A percentile compares a stretch with the other conserved stretches of the same genome.
phyloP scores from a whole-genome alignment of 2,329 filamentous ascomycete genomes.

The Zymoseptoria crescenta region DNA sequence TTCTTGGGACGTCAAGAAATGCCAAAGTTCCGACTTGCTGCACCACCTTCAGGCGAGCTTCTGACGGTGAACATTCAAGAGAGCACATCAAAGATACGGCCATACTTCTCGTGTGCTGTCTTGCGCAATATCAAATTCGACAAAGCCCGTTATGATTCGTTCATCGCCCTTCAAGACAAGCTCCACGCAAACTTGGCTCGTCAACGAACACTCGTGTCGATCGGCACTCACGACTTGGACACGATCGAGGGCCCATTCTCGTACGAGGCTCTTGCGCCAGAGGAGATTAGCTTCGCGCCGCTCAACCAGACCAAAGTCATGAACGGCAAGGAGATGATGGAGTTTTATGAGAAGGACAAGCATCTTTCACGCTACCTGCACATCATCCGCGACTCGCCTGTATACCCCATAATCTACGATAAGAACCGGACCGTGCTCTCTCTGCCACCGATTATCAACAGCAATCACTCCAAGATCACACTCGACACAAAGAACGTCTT shows the following conservation, averaged over 20 bases:
- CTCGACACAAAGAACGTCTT: constrained; percentile 87
- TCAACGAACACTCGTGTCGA: constrained; percentile 87
- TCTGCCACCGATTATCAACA: constrained; percentile 94
- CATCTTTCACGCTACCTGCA: constrained; percentile 83
- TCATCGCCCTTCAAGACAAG: constrained; percentile 97
- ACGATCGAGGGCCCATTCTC: constrained; percentile 91
- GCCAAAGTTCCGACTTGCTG: constrained; percentile 70
- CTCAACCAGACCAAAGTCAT: constrained; percentile 88
- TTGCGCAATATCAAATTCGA: constrained; percentile 88
- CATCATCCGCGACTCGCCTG: constrained; percentile 87
- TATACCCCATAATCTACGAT: constrained; percentile 95
- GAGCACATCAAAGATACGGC: constrained; percentile 68
- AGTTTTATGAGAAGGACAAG: constrained; percentile 89
- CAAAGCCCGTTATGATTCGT: constrained; percentile 85
- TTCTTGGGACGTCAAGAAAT: constrained; percentile 70
- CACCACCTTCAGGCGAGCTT: constrained; percentile 64
- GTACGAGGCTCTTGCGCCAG: constrained; percentile 86
- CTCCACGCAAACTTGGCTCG: constrained; percentile 92
- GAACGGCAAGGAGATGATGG: constrained; percentile 82
- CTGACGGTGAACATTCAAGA: constrained; percentile 65
- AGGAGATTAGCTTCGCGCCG: constrained; percentile 83
- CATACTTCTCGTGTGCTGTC: constrained; percentile 82
- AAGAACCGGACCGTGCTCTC: constrained; percentile 81
- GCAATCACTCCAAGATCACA: constrained; percentile 92
- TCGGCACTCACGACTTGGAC: constrained; percentile 94